Percentiles rank a stretch among this genome's conserved stretches.
Evolutionary conservation across 805 yeast species (phyloP).

Genomic region (Yamadazyma akitaensis): DNA sequence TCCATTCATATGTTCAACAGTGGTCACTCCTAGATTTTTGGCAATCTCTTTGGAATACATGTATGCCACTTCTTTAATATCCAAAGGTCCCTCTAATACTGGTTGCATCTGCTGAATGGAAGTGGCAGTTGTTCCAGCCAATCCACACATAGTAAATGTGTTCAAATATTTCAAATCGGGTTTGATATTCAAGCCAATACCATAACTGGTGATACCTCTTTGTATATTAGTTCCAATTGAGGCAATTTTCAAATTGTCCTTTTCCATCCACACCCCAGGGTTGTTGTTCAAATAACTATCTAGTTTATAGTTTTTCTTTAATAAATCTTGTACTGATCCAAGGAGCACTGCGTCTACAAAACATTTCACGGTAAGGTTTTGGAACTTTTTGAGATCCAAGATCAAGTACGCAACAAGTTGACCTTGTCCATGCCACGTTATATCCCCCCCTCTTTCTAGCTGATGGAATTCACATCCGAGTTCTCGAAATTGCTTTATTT

Average conservation of each 20-base stretch:
- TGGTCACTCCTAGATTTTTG: slow-evolving; percentile 25
- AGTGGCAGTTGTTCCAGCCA: slow-evolving; percentile 50
- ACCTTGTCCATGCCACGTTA: slow-evolving; percentile 96
- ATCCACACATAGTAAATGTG: slow-evolving; percentile 79
- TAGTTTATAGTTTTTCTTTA: slow-evolving; percentile 39
- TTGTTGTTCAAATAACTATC: slow-evolving; percentile 54
- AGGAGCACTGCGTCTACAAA: slow-evolving; percentile 62
- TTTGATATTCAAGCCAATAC: slow-evolving; percentile 73
- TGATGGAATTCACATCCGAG: slow-evolving; percentile 66
- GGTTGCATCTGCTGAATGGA: slow-evolving; percentile 25
- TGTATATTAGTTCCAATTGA: slow-evolving; percentile 88
- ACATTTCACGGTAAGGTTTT: slow-evolving; percentile 56
- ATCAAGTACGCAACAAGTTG: slow-evolving; percentile 86
- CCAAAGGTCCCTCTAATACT: not conserved
- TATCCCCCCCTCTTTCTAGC: slow-evolving; percentile 89
- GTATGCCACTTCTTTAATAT: slow-evolving; percentile 26
- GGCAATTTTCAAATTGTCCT: slow-evolving; percentile 61
- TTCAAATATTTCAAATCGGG: slow-evolving; percentile 75
- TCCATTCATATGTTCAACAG: slow-evolving; percentile 36
- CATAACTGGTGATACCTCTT: slow-evolving; percentile 83
- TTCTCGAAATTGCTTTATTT: slow-evolving; percentile 23
- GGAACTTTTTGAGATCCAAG: slow-evolving; percentile 55
- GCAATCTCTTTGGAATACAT: slow-evolving; percentile 38
- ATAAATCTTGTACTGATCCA: slow-evolving; percentile 48
- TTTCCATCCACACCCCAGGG: slow-evolving; percentile 85